Conservation (phyloP, 208 protist genomes). For the Leishmania guyanensis region DNA sequence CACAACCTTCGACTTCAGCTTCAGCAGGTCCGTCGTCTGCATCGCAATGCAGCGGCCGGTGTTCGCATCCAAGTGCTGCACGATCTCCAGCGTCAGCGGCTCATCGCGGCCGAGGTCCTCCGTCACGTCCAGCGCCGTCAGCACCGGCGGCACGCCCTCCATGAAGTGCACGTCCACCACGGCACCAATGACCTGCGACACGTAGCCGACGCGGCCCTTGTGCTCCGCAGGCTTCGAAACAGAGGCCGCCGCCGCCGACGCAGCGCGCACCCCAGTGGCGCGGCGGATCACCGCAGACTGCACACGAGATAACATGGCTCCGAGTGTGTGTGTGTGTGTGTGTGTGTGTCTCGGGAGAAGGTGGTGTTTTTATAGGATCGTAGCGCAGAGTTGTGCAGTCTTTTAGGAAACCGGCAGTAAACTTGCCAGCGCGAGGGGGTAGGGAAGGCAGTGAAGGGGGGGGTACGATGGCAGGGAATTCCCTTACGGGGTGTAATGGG, state of each 20-base stretch:
- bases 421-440: too few relatives aligned
- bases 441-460: too few relatives aligned
- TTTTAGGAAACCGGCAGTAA: too few relatives aligned
- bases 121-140: constrained; percentile 96
- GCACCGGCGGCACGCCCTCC: constrained; percentile 94
- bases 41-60: constrained; percentile 98
- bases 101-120: constrained; percentile 77
- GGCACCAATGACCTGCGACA: constrained; percentile 97
- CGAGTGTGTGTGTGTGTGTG: too few relatives aligned
- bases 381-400: too few relatives aligned
- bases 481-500: too few relatives aligned
- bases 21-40: constrained; percentile 98
- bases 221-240: constrained; percentile 53
- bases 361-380: too few relatives aligned
- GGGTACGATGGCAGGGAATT: too few relatives aligned
- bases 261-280: constrained; percentile 32
- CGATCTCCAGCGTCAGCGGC: constrained; percentile 97
- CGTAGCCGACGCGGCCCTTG: constrained; percentile 83
- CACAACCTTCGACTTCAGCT: constrained; percentile 92
- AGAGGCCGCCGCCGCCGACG: constrained; percentile 17
- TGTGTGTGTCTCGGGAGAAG: too few relatives aligned
- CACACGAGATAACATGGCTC: constrained; percentile 61
- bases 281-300: constrained; percentile 56
- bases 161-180: constrained; percentile 98
- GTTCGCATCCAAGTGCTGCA: constrained; percentile 96